Percentiles rank a stretch among this genome's conserved stretches.
phyloP scores from a whole-genome alignment of 768 basidiomycete genomes.

The Royoungia palumana region DNA sequence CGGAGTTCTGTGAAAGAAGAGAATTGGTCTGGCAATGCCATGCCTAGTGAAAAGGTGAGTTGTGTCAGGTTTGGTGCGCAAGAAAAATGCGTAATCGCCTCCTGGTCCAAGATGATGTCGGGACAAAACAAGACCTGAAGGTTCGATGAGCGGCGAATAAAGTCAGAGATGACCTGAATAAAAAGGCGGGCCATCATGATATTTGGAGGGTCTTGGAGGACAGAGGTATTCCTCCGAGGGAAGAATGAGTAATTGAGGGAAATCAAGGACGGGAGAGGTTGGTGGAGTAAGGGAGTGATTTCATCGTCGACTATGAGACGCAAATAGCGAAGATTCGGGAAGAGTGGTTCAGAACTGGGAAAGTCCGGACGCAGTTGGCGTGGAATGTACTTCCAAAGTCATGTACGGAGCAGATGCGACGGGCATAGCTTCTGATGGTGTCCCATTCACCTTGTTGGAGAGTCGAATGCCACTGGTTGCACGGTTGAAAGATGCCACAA shows the following conservation, averaged over 20 bases:
- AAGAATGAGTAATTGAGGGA: no score
- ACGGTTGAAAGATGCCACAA: no score
- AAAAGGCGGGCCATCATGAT: not conserved
- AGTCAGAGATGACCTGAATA: no score
- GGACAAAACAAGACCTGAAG: not conserved
- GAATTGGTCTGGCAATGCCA: no score
- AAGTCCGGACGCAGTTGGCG: not conserved
- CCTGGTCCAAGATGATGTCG: not conserved
- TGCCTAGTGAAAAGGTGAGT: not conserved
- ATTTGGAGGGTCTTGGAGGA: not conserved
- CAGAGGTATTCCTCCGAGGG: no score
- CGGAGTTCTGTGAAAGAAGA: no score
- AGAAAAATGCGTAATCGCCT: not conserved
- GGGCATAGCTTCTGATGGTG: not conserved
- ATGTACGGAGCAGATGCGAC: not conserved
- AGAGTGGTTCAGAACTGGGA: not conserved
- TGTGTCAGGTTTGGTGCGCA: no score
- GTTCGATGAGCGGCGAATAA: not conserved
- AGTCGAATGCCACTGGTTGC: no score
- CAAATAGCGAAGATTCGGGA: not conserved
- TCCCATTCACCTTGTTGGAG: not conserved
- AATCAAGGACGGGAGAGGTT: no score
- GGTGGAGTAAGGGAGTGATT: no score
- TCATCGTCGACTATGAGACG: not conserved
- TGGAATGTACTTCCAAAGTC: not conserved